phyloP scores from a whole-genome alignment of 225 moss, liverwort and hornwort species.

The Thuidium tamariscinum region DNA sequence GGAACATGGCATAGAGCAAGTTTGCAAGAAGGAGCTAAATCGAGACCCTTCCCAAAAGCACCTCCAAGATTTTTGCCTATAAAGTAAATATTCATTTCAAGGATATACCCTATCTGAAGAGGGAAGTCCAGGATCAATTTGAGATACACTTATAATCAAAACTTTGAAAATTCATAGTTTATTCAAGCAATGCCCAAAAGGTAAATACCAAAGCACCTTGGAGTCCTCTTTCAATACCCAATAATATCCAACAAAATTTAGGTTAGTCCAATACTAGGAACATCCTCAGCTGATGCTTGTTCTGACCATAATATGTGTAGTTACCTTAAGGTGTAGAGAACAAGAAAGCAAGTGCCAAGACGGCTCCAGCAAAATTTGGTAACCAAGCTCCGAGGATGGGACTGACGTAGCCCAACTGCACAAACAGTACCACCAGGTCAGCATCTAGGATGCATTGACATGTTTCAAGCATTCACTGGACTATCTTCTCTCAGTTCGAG shows the following conservation, averaged over 20 bases:
- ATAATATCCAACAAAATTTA: not conserved
- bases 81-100: not conserved
- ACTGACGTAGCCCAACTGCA: slow-evolving; percentile 25
- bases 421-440: not conserved
- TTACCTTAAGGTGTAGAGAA: not conserved
- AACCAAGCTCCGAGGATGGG: slow-evolving; percentile 26
- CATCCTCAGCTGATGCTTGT: not conserved
- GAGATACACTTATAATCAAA: not conserved
- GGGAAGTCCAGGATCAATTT: not conserved
- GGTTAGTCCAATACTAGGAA: not conserved
- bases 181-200: not conserved
- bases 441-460: not conserved
- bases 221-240: not conserved
- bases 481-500: not conserved
- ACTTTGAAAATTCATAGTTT: not conserved
- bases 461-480: not conserved
- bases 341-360: not conserved
- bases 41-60: not conserved
- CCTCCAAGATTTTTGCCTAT: no score
- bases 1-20: not conserved
- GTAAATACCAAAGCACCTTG: not conserved
- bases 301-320: not conserved
- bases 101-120: not conserved
- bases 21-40: not conserved
- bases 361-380: slow-evolving; percentile 16